These are phyloP conservation scores for Millerozyma miso DNA, from an alignment of 805 yeast species.

Conservation along the genomic window DNA sequence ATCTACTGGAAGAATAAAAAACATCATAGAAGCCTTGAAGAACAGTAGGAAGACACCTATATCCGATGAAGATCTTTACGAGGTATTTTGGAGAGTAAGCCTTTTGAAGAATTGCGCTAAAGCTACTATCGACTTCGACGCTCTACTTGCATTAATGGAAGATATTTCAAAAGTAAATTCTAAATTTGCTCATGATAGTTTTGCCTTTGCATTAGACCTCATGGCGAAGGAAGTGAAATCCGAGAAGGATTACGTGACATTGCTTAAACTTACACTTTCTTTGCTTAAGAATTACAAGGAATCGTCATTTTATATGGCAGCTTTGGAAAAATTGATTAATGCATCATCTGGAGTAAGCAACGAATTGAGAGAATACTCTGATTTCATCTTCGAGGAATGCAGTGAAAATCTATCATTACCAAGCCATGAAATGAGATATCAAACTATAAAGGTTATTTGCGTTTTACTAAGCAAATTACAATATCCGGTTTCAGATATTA, in stretches of 20 bases:
- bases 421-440: slow-evolving; percentile 46
- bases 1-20: slow-evolving; percentile 13
- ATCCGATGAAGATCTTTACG: slow-evolving; percentile 18
- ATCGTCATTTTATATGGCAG: slow-evolving; percentile 36
- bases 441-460: slow-evolving; percentile 47
- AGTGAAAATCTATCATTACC: slow-evolving; percentile 42
- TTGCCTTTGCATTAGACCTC: slow-evolving; percentile 33
- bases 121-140: slow-evolving; percentile 16
- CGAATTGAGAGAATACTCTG: slow-evolving; percentile 6
- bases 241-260: not conserved
- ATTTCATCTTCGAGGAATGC: slow-evolving; percentile 9
- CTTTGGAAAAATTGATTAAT: slow-evolving; percentile 27
- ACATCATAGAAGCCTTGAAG: not conserved
- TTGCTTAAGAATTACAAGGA: slow-evolving; percentile 21
- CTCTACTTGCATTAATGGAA: slow-evolving; percentile 12
- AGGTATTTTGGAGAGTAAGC: slow-evolving; percentile 50
- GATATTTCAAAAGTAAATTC: slow-evolving; percentile 10
- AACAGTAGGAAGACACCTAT: slow-evolving; percentile 1
- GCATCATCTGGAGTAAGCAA: not conserved
- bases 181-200: slow-evolving; percentile 35
- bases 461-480: slow-evolving; percentile 18
- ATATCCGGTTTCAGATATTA: slow-evolving; percentile 30
- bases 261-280: slow-evolving; percentile 1
- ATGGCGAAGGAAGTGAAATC: slow-evolving; percentile 14
- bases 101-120: slow-evolving; percentile 35